These are phyloP conservation scores for Phytophthora brassicae DNA, from an alignment of 352 stramenopile genomes.

Conservation along the genomic window DNA sequence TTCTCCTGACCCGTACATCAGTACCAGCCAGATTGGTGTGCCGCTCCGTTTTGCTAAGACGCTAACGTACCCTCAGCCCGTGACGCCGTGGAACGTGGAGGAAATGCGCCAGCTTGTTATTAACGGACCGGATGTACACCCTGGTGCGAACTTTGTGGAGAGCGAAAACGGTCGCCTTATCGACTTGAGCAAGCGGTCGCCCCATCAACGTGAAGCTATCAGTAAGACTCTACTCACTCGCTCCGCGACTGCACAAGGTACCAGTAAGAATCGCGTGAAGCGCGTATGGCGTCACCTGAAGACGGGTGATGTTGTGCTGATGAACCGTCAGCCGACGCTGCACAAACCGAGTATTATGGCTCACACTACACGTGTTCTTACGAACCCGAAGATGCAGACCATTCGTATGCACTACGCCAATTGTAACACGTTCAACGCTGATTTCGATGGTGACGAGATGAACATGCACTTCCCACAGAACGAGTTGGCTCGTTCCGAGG, in stretches of 20 bases:
- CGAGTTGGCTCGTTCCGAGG: slow-evolving; percentile 96
- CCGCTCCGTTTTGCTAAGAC: slow-evolving; percentile 97
- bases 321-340: slow-evolving; percentile 99
- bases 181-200: slow-evolving; percentile 93
- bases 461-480: slow-evolving; percentile 99
- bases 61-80: slow-evolving; percentile 97
- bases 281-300: slow-evolving; percentile 97
- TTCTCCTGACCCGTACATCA: slow-evolving; percentile 99
- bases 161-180: slow-evolving; percentile 93
- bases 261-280: slow-evolving; percentile 90
- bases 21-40: slow-evolving; percentile 99
- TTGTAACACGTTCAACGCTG: slow-evolving; percentile 99
- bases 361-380: slow-evolving; percentile 97
- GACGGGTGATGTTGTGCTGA: slow-evolving; percentile 98
- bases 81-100: slow-evolving; percentile 98
- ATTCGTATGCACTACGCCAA: slow-evolving; percentile 99
- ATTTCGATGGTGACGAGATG: slow-evolving; percentile 99
- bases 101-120: slow-evolving; percentile 96
- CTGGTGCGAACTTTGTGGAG: slow-evolving; percentile 98
- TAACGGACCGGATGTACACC: slow-evolving; percentile 95
- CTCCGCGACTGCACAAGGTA: slow-evolving; percentile 75
- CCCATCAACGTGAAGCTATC: slow-evolving; percentile 93
- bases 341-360: slow-evolving; percentile 99
- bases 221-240: slow-evolving; percentile 94
- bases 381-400: slow-evolving; percentile 97